A percentile compares a stretch with the other conserved stretches of the same genome.
Conservation (phyloP, 805 yeast species). For the Kuraishia cidri region DNA sequence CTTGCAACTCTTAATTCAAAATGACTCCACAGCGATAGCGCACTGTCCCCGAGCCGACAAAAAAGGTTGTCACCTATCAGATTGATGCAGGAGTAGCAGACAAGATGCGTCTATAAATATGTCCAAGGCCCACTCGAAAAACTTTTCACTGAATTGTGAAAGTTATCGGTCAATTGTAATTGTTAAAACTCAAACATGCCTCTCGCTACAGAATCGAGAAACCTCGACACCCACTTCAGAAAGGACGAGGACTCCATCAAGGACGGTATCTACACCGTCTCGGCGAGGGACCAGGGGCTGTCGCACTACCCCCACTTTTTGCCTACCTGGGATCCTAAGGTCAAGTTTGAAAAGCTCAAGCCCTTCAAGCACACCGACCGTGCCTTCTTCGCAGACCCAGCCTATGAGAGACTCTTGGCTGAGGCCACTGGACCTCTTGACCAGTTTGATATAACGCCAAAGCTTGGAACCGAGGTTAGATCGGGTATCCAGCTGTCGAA, state of each 20-base stretch:
- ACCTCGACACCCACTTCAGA: conserved; percentile 34
- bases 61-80: too few relatives aligned
- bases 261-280: conserved; percentile 39
- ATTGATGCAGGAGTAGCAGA: too few relatives aligned
- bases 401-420: conserved; percentile 36
- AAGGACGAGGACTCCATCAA: conserved; percentile 38
- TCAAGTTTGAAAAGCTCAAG: conserved; percentile 39
- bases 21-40: too few relatives aligned
- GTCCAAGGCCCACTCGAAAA: too few relatives aligned
- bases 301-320: conserved; percentile 44
- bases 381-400: conserved; percentile 56
- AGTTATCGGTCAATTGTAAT: too few relatives aligned
- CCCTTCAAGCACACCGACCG: conserved; percentile 53
- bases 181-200: conserved; percentile 1
- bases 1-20: too few relatives aligned
- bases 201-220: conserved; percentile 7
- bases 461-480: conserved; percentile 29
- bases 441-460: conserved; percentile 25
- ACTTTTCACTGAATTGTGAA: too few relatives aligned
- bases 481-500: conserved; percentile 32
- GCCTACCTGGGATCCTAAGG: conserved; percentile 62
- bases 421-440: conserved; percentile 6
- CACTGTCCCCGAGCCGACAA: too few relatives aligned
- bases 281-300: conserved; percentile 26
- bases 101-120: too few relatives aligned